Evolutionary conservation across 129 eudicot genomes (phyloP), one percentile per base, ranked within the genome.

Genomic region (Smallanthus sonchifolius): DNA sequence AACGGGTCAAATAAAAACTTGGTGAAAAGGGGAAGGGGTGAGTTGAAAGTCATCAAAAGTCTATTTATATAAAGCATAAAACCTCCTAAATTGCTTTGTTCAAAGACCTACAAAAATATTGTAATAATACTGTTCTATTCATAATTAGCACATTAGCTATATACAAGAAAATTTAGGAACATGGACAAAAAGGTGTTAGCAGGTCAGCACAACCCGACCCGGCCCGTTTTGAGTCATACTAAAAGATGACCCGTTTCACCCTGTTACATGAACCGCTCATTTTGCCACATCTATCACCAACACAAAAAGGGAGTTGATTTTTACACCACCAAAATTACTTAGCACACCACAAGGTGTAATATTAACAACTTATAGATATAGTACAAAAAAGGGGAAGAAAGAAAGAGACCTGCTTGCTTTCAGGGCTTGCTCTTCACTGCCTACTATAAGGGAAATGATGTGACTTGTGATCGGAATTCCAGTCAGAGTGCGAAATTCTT

Each of bases 381-480:
- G 3, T 13, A 54, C n/a, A 62, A 24, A 10, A 39, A 65, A 3
- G 13, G 1, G 67, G 30, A 28, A 24, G 65, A 66, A 39, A 55
- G 74, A 60, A 20, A 77, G 56, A 70, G 42, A 94, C 99, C 99
- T 75, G 90, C 99, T 94, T 59, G 99, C 99, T 84, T 82, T 76
- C 35, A 91, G 82, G 67, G 97, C 91, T 81, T 89, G 87, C 64
- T 80, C 88, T 83, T 91, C 99, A 64, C 87, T 87, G 60, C 99
- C 96, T 14, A 95, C 96, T 38, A 91, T 76, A 54, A 95, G 85
- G 54, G 99, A 95, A 70, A 95, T 86, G 68, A 95, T 91, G 82
- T 85, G 96, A 78, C 99, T 95, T 76, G 87, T 73, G 52, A 91
- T 85, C 1, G 88, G 89, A 35, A 94, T 86, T 65, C 97, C 92